These are phyloP conservation scores for Solanum tarijense DNA, from an alignment of 257 asterid species.

Conservation along the genomic window DNA sequence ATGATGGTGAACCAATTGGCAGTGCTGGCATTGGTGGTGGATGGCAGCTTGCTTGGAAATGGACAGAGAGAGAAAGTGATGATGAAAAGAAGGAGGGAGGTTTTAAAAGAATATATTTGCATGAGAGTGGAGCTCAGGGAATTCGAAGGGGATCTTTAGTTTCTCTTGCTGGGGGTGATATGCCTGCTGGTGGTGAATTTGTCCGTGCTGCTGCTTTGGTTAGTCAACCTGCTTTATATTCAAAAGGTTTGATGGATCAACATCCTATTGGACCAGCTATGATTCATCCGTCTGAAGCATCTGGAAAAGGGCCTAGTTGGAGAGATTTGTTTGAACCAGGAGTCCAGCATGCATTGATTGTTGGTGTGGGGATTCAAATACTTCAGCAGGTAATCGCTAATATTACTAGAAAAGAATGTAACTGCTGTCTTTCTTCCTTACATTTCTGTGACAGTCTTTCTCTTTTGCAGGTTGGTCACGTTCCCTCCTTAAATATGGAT, in stretches of 20 bases:
- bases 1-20: conserved; percentile 21
- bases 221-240: conserved; percentile 41
- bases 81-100: conserved; percentile 31
- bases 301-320: conserved; percentile 32
- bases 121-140: conserved; percentile 31
- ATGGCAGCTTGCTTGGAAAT: conserved; percentile 77
- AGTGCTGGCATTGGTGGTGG: conserved; percentile 56
- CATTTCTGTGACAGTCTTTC: not conserved
- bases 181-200: conserved; percentile 30
- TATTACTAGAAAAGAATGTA: not conserved
- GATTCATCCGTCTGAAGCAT: conserved; percentile 30
- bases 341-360: conserved; percentile 53
- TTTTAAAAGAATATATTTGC: conserved; percentile 54
- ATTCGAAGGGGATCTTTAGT: conserved; percentile 24
- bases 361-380: conserved; percentile 54
- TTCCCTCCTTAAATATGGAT: not conserved
- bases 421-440: not conserved
- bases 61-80: conserved; percentile 30
- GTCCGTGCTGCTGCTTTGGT: conserved; percentile 51
- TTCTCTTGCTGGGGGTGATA: conserved; percentile 32
- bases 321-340: conserved; percentile 49
- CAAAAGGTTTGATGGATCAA: conserved; percentile 29
- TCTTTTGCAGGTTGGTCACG: not conserved
- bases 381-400: conserved; percentile 52
- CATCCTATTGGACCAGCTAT: conserved; percentile 38